These are phyloP conservation scores for Sextonia rubra DNA, from an alignment of 164 flowering plant genomes.

Conservation along the genomic window DNA sequence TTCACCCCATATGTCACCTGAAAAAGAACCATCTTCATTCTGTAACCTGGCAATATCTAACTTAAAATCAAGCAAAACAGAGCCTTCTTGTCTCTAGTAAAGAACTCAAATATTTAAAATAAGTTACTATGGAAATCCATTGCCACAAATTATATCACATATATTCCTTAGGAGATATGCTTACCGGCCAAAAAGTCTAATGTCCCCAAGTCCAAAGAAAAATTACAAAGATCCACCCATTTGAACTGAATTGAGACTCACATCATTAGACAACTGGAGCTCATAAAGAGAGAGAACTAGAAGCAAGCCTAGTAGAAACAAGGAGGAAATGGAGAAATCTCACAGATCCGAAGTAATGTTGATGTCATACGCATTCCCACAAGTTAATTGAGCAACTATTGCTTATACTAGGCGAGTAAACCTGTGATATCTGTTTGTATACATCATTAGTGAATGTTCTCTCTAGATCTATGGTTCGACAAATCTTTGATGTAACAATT, in stretches of 20 bases:
- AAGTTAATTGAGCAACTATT: too few species aligned
- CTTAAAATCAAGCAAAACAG: constrained; percentile 29
- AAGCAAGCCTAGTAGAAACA: too few species aligned
- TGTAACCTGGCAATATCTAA: constrained; percentile 67
- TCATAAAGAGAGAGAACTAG: too few species aligned
- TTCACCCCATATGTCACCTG: constrained; percentile 97
- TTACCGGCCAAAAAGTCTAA: neutral
- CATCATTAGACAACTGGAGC: neutral
- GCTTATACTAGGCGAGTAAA: too few species aligned
- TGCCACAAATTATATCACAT: neutral
- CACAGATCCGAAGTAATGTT: too few species aligned
- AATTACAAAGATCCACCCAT: neutral
- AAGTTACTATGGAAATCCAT: neutral
- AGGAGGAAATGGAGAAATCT: too few species aligned
- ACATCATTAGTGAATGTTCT: too few species aligned
- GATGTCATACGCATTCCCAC: too few species aligned
- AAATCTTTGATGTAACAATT: too few species aligned
- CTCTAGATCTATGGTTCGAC: too few species aligned
- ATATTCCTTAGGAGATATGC: neutral
- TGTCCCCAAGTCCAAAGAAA: neutral
- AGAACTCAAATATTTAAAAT: neutral
- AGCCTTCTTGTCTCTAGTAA: neutral
- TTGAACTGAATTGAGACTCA: neutral
- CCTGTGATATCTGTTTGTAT: too few species aligned
- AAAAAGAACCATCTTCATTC: constrained; percentile 93